These are phyloP conservation scores for Clavulina sp. DNA, from an alignment of 768 basidiomycete genomes.

Conservation along the genomic window DNA sequence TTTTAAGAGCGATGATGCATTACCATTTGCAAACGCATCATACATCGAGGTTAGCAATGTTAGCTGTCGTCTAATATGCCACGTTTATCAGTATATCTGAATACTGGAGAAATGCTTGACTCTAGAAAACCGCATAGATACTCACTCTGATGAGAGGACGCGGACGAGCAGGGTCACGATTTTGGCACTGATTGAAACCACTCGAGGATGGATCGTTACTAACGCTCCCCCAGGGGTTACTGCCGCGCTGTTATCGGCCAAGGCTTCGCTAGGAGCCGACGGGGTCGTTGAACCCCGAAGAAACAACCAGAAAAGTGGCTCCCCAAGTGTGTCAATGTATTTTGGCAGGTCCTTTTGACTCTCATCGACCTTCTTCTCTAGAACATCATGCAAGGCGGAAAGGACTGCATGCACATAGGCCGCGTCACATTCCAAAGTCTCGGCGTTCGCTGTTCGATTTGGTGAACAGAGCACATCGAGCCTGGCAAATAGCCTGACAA, in stretches of 20 bases:
- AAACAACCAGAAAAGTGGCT: constrained; percentile 49
- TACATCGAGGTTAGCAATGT: constrained; percentile 34
- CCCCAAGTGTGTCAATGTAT: constrained; percentile 61
- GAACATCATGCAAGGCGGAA: constrained; percentile 42
- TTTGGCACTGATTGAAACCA: constrained; percentile 44
- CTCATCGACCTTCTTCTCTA: constrained; percentile 32
- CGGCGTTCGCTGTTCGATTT: constrained; percentile 20
- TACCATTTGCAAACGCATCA: constrained; percentile 37
- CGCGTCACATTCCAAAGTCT: constrained; percentile 40
- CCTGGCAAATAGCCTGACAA: constrained; percentile 59
- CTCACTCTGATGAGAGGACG: constrained; percentile 47
- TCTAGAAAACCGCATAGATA: constrained; percentile 11
- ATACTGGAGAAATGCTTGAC: neutral
- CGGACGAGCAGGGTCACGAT: constrained; percentile 54
- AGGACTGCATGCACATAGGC: constrained; percentile 80
- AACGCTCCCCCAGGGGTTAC: constrained; percentile 29
- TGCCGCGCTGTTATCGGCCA: constrained; percentile 12
- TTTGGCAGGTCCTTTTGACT: constrained; percentile 59
- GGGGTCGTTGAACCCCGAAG: constrained; percentile 23
- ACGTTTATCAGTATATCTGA: neutral
- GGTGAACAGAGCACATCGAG: constrained; percentile 29
- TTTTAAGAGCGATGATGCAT: constrained; percentile 31
- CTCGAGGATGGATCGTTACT: too few relatives aligned
- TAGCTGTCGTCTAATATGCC: constrained; percentile 41
- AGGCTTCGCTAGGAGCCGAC: neutral